These are phyloP conservation scores for Plenodomus lindquistii DNA, from an alignment of 2,329 filamentous ascomycete genomes.

Conservation along the genomic window DNA sequence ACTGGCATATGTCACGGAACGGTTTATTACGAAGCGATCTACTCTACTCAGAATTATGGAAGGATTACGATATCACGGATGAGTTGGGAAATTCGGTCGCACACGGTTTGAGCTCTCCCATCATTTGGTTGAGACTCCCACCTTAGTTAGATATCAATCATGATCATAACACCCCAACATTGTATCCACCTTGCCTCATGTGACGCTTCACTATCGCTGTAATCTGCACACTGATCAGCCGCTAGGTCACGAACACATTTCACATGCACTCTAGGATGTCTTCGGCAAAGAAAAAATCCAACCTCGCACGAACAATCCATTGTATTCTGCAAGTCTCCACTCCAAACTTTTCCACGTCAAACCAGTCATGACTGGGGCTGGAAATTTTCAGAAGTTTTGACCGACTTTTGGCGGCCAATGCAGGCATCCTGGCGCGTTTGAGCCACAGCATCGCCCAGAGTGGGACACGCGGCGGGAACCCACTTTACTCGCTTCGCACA, in stretches of 20 bases:
- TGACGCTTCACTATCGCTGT: slow-evolving; percentile 20
- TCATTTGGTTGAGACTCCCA: slow-evolving; percentile 30
- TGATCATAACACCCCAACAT: slow-evolving; percentile 20
- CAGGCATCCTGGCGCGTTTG: slow-evolving; percentile 9
- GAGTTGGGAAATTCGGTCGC: slow-evolving; percentile 8
- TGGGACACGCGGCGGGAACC: slow-evolving; percentile 7
- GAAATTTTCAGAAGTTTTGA: slow-evolving; percentile 11
- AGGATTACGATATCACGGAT: slow-evolving; percentile 8
- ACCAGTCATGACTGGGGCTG: slow-evolving; percentile 6
- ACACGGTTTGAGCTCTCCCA: slow-evolving; percentile 30
- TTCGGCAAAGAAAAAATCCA: neutral
- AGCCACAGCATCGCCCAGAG: slow-evolving; percentile 3
- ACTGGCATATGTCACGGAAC: slow-evolving; percentile 15
- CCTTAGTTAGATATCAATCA: slow-evolving; percentile 29
- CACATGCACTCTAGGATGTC: slow-evolving; percentile 1
- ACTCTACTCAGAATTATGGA: slow-evolving; percentile 29
- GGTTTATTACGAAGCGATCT: slow-evolving; percentile 13
- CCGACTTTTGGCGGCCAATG: slow-evolving; percentile 25
- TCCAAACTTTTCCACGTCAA: slow-evolving; percentile 1
- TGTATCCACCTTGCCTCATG: slow-evolving; percentile 12
- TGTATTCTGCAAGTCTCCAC: neutral
- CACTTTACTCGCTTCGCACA: slow-evolving; percentile 8
- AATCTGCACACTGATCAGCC: slow-evolving; percentile 20
- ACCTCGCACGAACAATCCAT: neutral
- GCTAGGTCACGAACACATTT: slow-evolving; percentile 12